A percentile compares a stretch with the other conserved stretches of the same genome.
Conservation (phyloP, 208 protist species). For the Borovskyia barvae region DNA sequence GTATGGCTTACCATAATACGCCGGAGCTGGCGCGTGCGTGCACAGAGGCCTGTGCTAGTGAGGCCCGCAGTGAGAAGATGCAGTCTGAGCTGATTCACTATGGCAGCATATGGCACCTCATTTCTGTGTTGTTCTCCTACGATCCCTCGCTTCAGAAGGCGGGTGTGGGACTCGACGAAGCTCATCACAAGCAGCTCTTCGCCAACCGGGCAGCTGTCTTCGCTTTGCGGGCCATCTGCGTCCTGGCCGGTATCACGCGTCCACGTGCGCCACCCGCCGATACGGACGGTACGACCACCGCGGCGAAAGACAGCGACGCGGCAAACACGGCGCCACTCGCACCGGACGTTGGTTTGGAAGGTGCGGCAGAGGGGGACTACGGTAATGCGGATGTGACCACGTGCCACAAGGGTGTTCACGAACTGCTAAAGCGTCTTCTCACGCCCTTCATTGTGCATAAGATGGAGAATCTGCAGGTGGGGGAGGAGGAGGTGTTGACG, state of each 20-base stretch:
- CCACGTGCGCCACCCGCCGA: not conserved
- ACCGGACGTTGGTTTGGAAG: not conserved
- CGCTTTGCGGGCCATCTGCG: constrained; percentile 63
- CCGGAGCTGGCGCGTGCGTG: constrained; percentile 70
- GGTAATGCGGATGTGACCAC: constrained; percentile 15
- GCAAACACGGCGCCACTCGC: not conserved
- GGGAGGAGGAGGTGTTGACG: constrained; percentile 63
- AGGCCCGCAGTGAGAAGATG: constrained; percentile 56
- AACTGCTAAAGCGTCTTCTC: constrained; percentile 64
- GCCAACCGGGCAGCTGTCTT: constrained; percentile 68
- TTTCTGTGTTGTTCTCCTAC: constrained; percentile 86
- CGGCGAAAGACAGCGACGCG: not conserved
- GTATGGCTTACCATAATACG: constrained; percentile 59
- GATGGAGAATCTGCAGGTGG: constrained; percentile 31
- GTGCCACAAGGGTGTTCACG: constrained; percentile 31
- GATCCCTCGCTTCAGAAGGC: constrained; percentile 86
- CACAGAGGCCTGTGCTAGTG: constrained; percentile 67
- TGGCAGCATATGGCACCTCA: constrained; percentile 86
- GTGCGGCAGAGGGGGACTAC: not conserved
- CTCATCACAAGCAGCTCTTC: constrained; percentile 81
- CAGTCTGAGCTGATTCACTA: constrained; percentile 58
- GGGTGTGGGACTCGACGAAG: constrained; percentile 57
- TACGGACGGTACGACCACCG: not conserved
- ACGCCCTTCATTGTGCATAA: constrained; percentile 80
- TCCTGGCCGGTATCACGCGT: constrained; percentile 46